These are phyloP conservation scores for Fusarium pininemorale DNA, from an alignment of 2,329 filamentous ascomycete genomes.

Conservation along the genomic window DNA sequence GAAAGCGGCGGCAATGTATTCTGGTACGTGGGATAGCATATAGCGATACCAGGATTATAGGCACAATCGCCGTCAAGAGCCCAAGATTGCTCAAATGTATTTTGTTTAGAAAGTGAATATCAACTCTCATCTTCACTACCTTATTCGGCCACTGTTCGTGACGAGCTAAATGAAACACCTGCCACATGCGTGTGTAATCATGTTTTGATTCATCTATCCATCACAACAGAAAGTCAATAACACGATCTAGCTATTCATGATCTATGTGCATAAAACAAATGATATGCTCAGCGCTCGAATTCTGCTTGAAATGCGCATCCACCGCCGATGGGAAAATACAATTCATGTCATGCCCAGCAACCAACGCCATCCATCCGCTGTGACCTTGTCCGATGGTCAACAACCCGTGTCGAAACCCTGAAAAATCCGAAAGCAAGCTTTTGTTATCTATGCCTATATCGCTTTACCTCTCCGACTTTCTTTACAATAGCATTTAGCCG, in stretches of 20 bases:
- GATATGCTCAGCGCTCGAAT: conserved; percentile 23
- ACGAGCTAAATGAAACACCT: background rate
- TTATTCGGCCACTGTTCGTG: background rate
- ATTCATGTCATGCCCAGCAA: conserved; percentile 20
- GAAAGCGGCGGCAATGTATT: conserved; percentile 10
- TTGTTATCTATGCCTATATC: background rate
- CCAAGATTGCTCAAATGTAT: conserved; percentile 22
- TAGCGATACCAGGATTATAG: background rate
- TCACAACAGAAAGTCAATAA: conserved; percentile 1
- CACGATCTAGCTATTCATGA: conserved; percentile 6
- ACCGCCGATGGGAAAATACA: conserved; percentile 7
- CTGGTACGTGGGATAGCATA: background rate
- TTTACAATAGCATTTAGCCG: conserved; percentile 45
- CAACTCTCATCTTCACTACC: conserved; percentile 7
- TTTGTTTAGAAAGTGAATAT: conserved; percentile 3
- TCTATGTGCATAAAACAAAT: conserved; percentile 21
- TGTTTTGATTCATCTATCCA: conserved; percentile 10
- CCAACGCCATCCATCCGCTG: conserved; percentile 27
- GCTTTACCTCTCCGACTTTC: background rate
- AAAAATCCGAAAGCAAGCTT: conserved; percentile 21
- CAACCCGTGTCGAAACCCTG: background rate
- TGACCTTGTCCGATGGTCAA: conserved; percentile 1
- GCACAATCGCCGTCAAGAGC: background rate
- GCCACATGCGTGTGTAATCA: too few relatives aligned
- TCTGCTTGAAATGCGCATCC: conserved; percentile 16